Conservation (phyloP, 1,284 basidiomycete species). For the Bjerkandera adusta region DNA sequence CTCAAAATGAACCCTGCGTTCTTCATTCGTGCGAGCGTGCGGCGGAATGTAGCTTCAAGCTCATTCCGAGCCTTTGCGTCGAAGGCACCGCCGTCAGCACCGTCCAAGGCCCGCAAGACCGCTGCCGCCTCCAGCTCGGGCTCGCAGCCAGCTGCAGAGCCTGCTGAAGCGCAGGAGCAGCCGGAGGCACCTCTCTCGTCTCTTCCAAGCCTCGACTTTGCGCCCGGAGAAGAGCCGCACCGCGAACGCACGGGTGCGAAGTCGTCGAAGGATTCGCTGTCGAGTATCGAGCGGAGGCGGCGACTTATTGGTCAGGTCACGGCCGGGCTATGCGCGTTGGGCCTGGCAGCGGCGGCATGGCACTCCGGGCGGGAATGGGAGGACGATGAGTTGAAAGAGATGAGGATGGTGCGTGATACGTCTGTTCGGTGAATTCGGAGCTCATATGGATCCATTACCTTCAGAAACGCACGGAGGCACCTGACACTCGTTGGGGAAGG, state of each 20-base stretch:
- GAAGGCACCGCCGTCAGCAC: constrained; percentile 20
- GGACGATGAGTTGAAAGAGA: constrained; percentile 33
- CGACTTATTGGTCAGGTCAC: constrained; percentile 51
- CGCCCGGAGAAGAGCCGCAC: constrained; percentile 22
- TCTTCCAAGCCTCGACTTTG: constrained; percentile 30
- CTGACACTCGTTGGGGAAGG: constrained; percentile 58
- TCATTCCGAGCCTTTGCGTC: constrained; percentile 26
- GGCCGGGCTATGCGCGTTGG: constrained; percentile 45
- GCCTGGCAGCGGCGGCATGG: constrained; percentile 41
- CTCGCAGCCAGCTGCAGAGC: constrained; percentile 11
- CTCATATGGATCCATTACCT: constrained; percentile 19
- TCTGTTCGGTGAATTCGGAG: constrained; percentile 1
- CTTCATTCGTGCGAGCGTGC: constrained; percentile 14
- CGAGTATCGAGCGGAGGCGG: constrained; percentile 70
- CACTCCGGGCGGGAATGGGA: constrained; percentile 34
- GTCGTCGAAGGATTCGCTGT: constrained; percentile 69
- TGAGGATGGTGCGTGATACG: constrained; percentile 41
- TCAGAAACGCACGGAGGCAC: constrained; percentile 54
- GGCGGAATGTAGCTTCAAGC: constrained; percentile 16
- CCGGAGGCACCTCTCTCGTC: constrained; percentile 15
- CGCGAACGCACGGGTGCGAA: constrained; percentile 59
- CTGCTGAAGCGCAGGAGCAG: neutral
- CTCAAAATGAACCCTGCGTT: constrained; percentile 17
- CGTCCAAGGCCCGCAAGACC: constrained; percentile 13
- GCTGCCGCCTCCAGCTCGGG: constrained; percentile 15